These are phyloP conservation scores for Penicillium sp. DNA, from an alignment of 2,329 filamentous ascomycete genomes.

Conservation along the genomic window DNA sequence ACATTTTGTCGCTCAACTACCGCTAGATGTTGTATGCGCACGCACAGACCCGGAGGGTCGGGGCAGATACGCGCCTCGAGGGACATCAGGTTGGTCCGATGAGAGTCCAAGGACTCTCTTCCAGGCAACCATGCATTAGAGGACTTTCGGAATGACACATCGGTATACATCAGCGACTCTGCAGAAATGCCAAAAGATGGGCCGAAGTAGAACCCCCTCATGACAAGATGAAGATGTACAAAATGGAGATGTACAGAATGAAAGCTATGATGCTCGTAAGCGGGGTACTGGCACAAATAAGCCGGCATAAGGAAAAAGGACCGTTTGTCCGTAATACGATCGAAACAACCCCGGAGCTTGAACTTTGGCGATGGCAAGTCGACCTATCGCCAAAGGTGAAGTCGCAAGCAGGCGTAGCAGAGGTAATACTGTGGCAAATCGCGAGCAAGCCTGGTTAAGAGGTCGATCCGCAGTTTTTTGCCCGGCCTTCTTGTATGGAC, in stretches of 20 bases:
- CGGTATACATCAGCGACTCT: slow-evolving; percentile 7
- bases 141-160: background rate
- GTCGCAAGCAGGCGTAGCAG: slow-evolving; percentile 8
- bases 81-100: slow-evolving; percentile 1
- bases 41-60: background rate
- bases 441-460: slow-evolving; percentile 6
- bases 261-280: background rate
- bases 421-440: slow-evolving; percentile 12
- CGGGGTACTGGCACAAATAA: background rate
- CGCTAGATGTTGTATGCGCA: slow-evolving; percentile 2
- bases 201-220: slow-evolving; percentile 10
- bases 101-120: background rate
- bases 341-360: background rate
- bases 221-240: slow-evolving; percentile 13
- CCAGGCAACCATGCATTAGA: background rate
- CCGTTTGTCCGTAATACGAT: background rate
- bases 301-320: background rate
- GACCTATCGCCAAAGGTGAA: slow-evolving; percentile 9
- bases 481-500: background rate
- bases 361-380: background rate
- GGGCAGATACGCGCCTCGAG: slow-evolving; percentile 10
- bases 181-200: slow-evolving; percentile 8
- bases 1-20: background rate
- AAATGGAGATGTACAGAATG: slow-evolving; percentile 11
- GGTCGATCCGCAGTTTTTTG: background rate